Percentiles rank a stretch among this genome's conserved stretches.
Evolutionary conservation across 306 rosid species (phyloP).

Genomic region (Arachis stenosperma): DNA sequence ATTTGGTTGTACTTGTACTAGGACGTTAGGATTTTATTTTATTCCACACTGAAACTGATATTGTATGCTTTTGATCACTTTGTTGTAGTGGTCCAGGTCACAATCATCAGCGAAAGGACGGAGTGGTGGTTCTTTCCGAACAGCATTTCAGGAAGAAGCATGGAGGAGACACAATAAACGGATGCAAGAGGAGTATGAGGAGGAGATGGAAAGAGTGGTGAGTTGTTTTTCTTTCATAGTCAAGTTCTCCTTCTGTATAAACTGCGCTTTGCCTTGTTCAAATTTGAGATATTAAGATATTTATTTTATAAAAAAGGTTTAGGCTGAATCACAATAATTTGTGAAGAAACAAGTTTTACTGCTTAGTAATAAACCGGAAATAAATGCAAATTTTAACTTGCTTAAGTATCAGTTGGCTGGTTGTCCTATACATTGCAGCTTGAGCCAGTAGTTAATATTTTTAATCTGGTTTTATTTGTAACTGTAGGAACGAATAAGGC

Average conservation of each 20-base stretch:
- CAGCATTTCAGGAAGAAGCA: slow-evolving; percentile 90
- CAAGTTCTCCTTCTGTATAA: not conserved
- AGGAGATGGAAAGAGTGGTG: slow-evolving; percentile 97
- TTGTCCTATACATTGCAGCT: not conserved
- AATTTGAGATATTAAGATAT: slow-evolving; percentile 16
- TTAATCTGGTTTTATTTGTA: slow-evolving; percentile 17
- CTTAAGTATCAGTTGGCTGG: slow-evolving; percentile 1
- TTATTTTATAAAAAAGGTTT: not conserved
- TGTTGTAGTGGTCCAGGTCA: slow-evolving; percentile 63
- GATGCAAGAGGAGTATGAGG: slow-evolving; percentile 93
- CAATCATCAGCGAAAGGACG: slow-evolving; percentile 63
- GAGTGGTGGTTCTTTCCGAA: slow-evolving; percentile 60
- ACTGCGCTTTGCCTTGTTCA: slow-evolving; percentile 8
- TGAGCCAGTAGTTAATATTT: slow-evolving; percentile 3
- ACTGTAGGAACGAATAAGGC: slow-evolving; percentile 91
- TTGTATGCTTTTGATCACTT: slow-evolving; percentile 40
- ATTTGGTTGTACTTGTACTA: slow-evolving; percentile 20
- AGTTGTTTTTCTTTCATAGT: slow-evolving; percentile 38
- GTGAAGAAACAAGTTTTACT: slow-evolving; percentile 21
- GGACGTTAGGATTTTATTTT: slow-evolving; percentile 13
- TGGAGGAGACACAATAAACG: slow-evolving; percentile 81
- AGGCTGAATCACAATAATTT: slow-evolving; percentile 1
- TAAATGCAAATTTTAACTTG: slow-evolving; percentile 25
- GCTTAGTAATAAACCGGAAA: slow-evolving; percentile 4
- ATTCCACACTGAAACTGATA: slow-evolving; percentile 43